Conservation (phyloP, 306 rosid species). For the Pterocarpus santalinus region DNA sequence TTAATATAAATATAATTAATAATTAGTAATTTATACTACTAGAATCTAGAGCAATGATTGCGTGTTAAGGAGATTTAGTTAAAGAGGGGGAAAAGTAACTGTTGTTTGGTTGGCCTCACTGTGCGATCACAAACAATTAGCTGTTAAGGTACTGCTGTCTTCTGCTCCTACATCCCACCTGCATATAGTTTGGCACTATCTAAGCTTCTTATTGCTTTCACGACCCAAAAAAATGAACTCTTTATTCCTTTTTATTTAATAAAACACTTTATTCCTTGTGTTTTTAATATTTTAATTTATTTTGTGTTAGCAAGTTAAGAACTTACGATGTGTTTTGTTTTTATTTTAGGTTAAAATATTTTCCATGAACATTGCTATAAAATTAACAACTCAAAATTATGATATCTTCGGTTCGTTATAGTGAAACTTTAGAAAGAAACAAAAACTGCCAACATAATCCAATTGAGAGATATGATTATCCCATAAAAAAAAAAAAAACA, state of each 20-base stretch:
- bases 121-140: slow-evolving; percentile 18
- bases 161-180: neutral
- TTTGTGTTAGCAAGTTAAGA: neutral
- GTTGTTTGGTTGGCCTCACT: slow-evolving; percentile 22
- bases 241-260: too few species aligned
- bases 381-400: neutral
- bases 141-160: slow-evolving; percentile 2
- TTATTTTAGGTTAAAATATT: too few species aligned
- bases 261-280: neutral
- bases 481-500: too few species aligned
- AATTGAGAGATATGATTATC: neutral
- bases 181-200: neutral
- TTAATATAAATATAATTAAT: too few species aligned
- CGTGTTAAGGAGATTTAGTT: slow-evolving; percentile 1
- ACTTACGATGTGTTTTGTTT: too few species aligned
- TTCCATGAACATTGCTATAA: neutral
- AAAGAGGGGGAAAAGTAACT: neutral
- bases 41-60: slow-evolving; percentile 6
- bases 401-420: neutral
- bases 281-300: neutral
- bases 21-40: neutral
- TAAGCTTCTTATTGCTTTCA: neutral
- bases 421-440: neutral
- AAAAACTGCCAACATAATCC: neutral
- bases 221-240: too few species aligned